Percentiles rank a stretch among this genome's conserved stretches.
Evolutionary conservation across 768 basidiomycete genomes (phyloP).

Genomic region (Porphyrellus cyaneotinctus): DNA sequence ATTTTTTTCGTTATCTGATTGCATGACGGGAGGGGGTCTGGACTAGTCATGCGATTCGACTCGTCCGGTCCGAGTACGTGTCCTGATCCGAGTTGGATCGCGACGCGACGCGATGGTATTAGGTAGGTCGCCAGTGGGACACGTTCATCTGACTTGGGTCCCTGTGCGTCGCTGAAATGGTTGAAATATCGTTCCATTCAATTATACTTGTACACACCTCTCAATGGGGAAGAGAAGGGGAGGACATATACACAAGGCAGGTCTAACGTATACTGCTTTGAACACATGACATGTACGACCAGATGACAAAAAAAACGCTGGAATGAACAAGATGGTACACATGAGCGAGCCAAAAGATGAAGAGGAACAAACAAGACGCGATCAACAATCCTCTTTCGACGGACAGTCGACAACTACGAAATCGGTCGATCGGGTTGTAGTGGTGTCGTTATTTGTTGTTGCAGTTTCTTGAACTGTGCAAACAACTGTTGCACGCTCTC

Average conservation of each 20-base stretch:
- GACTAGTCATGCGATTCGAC: neutral
- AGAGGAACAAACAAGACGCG: slow-evolving; percentile 18
- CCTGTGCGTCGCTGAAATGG: too few relatives aligned
- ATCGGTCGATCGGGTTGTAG: slow-evolving; percentile 8
- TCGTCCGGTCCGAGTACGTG: neutral
- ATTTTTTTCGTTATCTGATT: neutral
- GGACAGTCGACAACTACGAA: slow-evolving; percentile 3
- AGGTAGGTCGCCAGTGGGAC: neutral
- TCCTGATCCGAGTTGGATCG: neutral
- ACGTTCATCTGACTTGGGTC: neutral
- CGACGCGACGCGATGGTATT: neutral
- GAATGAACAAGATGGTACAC: slow-evolving; percentile 14
- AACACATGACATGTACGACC: neutral
- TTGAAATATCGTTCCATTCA: too few relatives aligned
- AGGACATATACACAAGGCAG: neutral
- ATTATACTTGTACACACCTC: neutral
- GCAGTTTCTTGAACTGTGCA: slow-evolving; percentile 35
- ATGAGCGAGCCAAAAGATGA: slow-evolving; percentile 11
- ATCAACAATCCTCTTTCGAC: slow-evolving; percentile 1
- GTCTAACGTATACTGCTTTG: slow-evolving; percentile 6
- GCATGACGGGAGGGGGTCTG: neutral
- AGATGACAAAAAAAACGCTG: neutral
- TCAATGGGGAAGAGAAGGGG: neutral
- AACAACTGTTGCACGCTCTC: slow-evolving; percentile 42
- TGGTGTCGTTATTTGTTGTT: slow-evolving; percentile 10